These are phyloP conservation scores for Yamadazyma buinensis DNA, from an alignment of 1,139 yeast species.

Conservation along the genomic window DNA sequence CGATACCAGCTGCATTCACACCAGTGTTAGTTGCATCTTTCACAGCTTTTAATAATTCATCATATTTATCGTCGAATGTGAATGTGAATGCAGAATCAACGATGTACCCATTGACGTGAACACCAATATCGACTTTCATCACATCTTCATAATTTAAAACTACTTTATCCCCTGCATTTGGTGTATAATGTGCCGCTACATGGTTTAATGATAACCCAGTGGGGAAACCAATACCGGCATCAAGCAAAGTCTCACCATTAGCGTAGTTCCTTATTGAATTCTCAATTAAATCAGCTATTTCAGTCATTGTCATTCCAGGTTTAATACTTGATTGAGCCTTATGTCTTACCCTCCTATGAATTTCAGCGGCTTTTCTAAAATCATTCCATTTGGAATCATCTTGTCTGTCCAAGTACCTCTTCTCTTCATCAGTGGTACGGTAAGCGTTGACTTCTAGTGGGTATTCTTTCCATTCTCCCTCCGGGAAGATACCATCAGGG, in stretches of 20 bases:
- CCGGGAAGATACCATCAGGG: slow-evolving; percentile 77
- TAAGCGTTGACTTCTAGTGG: slow-evolving; percentile 67
- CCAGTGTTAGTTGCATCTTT: slow-evolving; percentile 94
- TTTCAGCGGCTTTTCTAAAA: slow-evolving; percentile 92
- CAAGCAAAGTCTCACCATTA: slow-evolving; percentile 58
- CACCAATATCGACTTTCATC: slow-evolving; percentile 96
- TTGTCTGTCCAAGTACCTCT: slow-evolving; percentile 73
- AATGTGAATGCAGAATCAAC: slow-evolving; percentile 95
- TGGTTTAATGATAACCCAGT: slow-evolving; percentile 92
- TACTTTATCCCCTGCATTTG: slow-evolving; percentile 89
- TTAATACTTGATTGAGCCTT: slow-evolving; percentile 70
- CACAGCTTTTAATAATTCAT: slow-evolving; percentile 76
- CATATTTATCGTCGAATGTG: slow-evolving; percentile 82
- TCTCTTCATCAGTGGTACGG: slow-evolving; percentile 84
- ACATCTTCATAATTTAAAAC: slow-evolving; percentile 83
- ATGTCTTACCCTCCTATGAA: slow-evolving; percentile 85
- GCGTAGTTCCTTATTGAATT: slow-evolving; percentile 75
- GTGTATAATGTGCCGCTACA: slow-evolving; percentile 97
- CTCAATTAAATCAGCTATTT: slow-evolving; percentile 87
- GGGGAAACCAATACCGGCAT: slow-evolving; percentile 94
- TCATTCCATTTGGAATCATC: slow-evolving; percentile 71
- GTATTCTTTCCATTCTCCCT: slow-evolving; percentile 81
- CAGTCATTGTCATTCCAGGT: slow-evolving; percentile 92
- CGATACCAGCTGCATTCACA: slow-evolving; percentile 88
- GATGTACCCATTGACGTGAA: slow-evolving; percentile 93